Percentiles rank a stretch among this genome's conserved stretches.
phyloP scores from a whole-genome alignment of 768 basidiomycete genomes.

The Naganishia vishniacii region DNA sequence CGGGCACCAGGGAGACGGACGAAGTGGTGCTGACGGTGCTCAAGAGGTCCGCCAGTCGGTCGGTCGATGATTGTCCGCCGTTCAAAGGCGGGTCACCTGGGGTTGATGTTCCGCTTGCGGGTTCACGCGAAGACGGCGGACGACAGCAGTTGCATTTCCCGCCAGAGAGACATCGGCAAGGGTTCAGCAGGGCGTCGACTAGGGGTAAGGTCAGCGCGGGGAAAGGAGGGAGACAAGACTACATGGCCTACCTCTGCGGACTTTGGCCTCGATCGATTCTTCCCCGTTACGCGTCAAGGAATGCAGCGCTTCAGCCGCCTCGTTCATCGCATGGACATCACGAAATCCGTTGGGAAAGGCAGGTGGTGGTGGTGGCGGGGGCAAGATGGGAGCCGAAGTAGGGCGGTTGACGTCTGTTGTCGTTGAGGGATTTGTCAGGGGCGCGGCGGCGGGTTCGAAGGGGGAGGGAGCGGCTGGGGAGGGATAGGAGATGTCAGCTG shows the following conservation, averaged over 20 bases:
- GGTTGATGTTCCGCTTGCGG: conserved; percentile 7
- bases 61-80: conserved; percentile 8
- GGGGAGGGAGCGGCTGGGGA: too few species aligned
- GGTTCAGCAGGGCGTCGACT: conserved; percentile 44
- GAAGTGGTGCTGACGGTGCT: conserved; percentile 17
- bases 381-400: not conserved
- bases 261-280: conserved; percentile 1
- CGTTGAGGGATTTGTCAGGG: too few species aligned
- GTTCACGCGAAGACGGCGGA: too few species aligned
- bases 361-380: conserved; percentile 20
- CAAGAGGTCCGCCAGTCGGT: conserved; percentile 21
- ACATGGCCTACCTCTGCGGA: conserved; percentile 32
- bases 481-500: too few species aligned
- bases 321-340: conserved; percentile 45
- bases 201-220: not conserved
- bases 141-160: conserved; percentile 49
- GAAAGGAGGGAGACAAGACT: conserved; percentile 15
- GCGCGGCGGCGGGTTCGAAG: not conserved
- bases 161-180: conserved; percentile 45
- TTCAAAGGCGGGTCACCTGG: conserved; percentile 20
- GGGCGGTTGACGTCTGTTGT: not conserved
- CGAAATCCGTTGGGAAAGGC: conserved; percentile 45
- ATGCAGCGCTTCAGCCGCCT: conserved; percentile 42
- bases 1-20: too few species aligned
- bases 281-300: conserved; percentile 8